A percentile compares a stretch with the other conserved stretches of the same genome.
These are phyloP conservation scores for Moricandia moricandioides DNA, from an alignment of 345 rosid genomes.

Conservation along the genomic window DNA sequence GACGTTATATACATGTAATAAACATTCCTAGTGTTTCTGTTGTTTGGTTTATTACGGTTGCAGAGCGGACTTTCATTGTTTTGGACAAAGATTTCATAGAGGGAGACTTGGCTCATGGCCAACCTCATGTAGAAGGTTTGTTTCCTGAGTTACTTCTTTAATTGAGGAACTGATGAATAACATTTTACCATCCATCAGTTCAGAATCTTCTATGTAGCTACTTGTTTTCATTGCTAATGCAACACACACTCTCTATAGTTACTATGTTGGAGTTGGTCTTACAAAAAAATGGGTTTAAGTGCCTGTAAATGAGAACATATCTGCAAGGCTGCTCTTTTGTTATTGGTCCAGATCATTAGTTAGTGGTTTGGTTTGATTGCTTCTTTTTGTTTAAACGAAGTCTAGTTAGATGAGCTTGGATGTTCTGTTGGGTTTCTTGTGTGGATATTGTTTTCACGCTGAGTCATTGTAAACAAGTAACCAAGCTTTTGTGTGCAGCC, in stretches of 20 bases:
- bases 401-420: too few relatives aligned
- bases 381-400: too few relatives aligned
- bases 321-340: neutral
- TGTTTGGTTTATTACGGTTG: slow-evolving; percentile 26
- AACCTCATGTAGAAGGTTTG: slow-evolving; percentile 73
- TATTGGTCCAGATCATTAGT: slow-evolving; percentile 15
- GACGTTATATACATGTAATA: neutral
- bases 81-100: slow-evolving; percentile 64
- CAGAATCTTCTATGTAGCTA: neutral
- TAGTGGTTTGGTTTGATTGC: slow-evolving; percentile 1
- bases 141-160: slow-evolving; percentile 3
- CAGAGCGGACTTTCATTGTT: slow-evolving; percentile 90
- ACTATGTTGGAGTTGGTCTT: neutral
- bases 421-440: too few relatives aligned
- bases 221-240: neutral
- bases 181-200: neutral
- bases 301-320: neutral
- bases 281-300: neutral
- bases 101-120: slow-evolving; percentile 57
- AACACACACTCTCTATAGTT: neutral
- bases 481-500: slow-evolving; percentile 43
- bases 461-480: neutral
- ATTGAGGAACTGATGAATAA: neutral
- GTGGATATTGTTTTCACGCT: neutral
- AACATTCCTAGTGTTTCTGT: neutral